phyloP scores from a whole-genome alignment of 2,329 filamentous ascomycete genomes.

The Colletotrichum camelliae region DNA sequence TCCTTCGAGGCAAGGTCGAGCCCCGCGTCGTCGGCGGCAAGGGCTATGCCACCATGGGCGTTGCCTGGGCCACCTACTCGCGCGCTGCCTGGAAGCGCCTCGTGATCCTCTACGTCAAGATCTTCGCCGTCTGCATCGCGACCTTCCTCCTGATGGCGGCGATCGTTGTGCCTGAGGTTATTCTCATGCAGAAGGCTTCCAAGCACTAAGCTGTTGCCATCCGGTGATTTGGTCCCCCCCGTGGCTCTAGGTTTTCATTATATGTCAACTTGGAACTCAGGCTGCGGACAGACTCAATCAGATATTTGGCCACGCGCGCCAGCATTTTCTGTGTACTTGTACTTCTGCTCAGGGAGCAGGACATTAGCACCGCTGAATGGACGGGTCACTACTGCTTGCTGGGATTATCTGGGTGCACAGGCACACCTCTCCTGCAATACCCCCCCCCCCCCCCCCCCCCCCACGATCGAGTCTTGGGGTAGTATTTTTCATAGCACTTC shows the following conservation, averaged over 20 bases:
- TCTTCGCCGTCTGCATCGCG: constrained; percentile 60
- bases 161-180: constrained; percentile 56
- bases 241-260: neutral
- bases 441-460: neutral
- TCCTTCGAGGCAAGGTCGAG: constrained; percentile 77
- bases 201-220: neutral
- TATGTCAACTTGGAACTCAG: neutral
- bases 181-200: constrained; percentile 40
- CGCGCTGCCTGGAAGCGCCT: constrained; percentile 75
- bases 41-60: constrained; percentile 72
- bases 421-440: neutral
- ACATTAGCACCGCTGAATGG: neutral
- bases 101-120: constrained; percentile 77
- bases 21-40: constrained; percentile 76
- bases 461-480: neutral
- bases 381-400: neutral
- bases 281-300: neutral
- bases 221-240: neutral
- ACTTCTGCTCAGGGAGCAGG: neutral
- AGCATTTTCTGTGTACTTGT: neutral
- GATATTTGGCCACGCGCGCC: neutral
- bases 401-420: neutral
- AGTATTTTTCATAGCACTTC: neutral
- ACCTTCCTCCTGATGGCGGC: constrained; percentile 51
- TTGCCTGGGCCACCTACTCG: constrained; percentile 83